Conservation (phyloP, 495 filamentous ascomycete species). For the Penicillium malachiteum region DNA sequence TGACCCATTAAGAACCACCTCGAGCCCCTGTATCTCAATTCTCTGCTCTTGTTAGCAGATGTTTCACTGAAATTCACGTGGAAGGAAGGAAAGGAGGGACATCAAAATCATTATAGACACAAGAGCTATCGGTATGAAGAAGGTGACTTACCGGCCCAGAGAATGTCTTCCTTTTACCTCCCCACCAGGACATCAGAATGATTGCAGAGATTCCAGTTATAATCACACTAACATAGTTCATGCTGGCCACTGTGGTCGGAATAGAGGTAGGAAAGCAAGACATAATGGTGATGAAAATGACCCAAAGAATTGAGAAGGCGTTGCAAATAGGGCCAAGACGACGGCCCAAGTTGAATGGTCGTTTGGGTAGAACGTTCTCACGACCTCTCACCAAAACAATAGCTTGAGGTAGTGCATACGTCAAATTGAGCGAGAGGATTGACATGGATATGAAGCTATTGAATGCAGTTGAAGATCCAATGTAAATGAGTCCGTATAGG, state of each 20-base stretch:
- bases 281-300: not conserved
- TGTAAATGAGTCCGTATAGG: conserved; percentile 23
- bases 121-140: no score
- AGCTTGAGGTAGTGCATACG: conserved; percentile 19
- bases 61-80: no score
- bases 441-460: conserved; percentile 23
- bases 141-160: not conserved
- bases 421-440: conserved; percentile 20
- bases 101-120: no score
- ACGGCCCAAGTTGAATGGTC: not conserved
- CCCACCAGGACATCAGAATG: not conserved
- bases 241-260: not conserved
- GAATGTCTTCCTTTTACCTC: not conserved
- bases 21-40: no score
- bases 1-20: no score
- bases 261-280: not conserved
- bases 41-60: no score
- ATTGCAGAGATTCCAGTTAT: not conserved
- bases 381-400: conserved; percentile 14
- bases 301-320: not conserved
- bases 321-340: not conserved
- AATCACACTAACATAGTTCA: not conserved
- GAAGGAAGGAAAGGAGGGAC: no score
- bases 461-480: conserved; percentile 28
- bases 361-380: not conserved